A percentile compares a stretch with the other conserved stretches of the same genome.
Conservation (phyloP, 768 basidiomycete species). For the Hysterangium stoloniferum region DNA sequence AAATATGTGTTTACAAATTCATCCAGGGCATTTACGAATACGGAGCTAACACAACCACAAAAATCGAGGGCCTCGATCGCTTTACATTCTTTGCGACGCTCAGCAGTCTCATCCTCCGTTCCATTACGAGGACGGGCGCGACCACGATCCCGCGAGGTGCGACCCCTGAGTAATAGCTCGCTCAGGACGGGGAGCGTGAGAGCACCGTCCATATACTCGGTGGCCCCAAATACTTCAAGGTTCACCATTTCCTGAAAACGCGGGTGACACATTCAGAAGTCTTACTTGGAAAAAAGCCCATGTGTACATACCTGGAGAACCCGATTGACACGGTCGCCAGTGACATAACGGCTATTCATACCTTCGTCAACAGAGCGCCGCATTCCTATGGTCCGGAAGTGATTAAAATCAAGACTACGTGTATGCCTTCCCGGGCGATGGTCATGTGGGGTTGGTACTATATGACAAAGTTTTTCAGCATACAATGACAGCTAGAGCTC, state of each 20-base stretch:
- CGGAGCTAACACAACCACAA: slow-evolving; percentile 89
- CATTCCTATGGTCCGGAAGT: slow-evolving; percentile 96
- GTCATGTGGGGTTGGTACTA: slow-evolving; percentile 64
- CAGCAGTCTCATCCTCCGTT: slow-evolving; percentile 37
- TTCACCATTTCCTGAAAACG: slow-evolving; percentile 75
- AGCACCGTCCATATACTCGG: slow-evolving; percentile 97
- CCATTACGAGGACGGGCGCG: slow-evolving; percentile 57
- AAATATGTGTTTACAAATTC: slow-evolving; percentile 74
- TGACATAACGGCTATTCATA: slow-evolving; percentile 86
- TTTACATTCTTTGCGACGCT: slow-evolving; percentile 62
- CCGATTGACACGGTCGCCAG: slow-evolving; percentile 73
- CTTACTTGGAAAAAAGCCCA: background rate
- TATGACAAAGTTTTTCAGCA: slow-evolving; percentile 8
- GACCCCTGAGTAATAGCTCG: slow-evolving; percentile 85
- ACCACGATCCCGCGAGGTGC: slow-evolving; percentile 58
- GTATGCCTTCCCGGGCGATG: slow-evolving; percentile 75
- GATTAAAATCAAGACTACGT: slow-evolving; percentile 87
- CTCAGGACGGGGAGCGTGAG: slow-evolving; percentile 78
- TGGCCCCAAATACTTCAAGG: slow-evolving; percentile 82
- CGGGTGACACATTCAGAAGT: background rate
- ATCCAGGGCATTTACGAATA: slow-evolving; percentile 79
- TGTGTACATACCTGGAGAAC: slow-evolving; percentile 56
- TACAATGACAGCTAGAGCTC: slow-evolving; percentile 1
- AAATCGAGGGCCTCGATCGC: slow-evolving; percentile 86
- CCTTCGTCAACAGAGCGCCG: slow-evolving; percentile 87